phyloP scores from a whole-genome alignment of 306 rosid genomes.

The Corylus avellana region DNA sequence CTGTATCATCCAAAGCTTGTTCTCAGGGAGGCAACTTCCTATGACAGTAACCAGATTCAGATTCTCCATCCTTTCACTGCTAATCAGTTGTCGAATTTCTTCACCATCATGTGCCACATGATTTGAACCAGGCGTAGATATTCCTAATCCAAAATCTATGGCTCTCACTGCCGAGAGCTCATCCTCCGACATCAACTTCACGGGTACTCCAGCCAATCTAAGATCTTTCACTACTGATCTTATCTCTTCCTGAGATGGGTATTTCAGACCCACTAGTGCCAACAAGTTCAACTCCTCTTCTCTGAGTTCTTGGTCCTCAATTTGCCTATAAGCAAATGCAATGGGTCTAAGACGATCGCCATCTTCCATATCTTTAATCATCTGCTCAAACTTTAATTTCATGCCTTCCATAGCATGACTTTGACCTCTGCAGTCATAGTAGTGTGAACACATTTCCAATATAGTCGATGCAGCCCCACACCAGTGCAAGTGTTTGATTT shows the following conservation, averaged over 20 bases:
- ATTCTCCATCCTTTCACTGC: slow-evolving; percentile 7
- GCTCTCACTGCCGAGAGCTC: slow-evolving; percentile 30
- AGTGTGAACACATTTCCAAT: slow-evolving; percentile 56
- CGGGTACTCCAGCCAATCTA: slow-evolving; percentile 19
- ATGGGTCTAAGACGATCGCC: slow-evolving; percentile 50
- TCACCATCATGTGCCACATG: slow-evolving; percentile 29
- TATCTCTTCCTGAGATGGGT: slow-evolving; percentile 21
- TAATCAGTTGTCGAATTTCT: slow-evolving; percentile 22
- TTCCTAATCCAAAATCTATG: slow-evolving; percentile 47
- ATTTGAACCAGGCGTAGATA: not conserved
- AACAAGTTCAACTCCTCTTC: slow-evolving; percentile 49
- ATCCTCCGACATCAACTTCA: slow-evolving; percentile 61
- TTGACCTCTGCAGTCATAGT: slow-evolving; percentile 40
- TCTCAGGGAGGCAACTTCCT: slow-evolving; percentile 44
- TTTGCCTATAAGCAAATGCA: slow-evolving; percentile 56
- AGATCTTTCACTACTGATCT: slow-evolving; percentile 34
- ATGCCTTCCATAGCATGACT: slow-evolving; percentile 33
- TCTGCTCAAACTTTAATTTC: slow-evolving; percentile 21
- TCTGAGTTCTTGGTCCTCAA: slow-evolving; percentile 26
- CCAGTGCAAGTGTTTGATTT: slow-evolving; percentile 43
- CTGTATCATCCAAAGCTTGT: slow-evolving; percentile 46
- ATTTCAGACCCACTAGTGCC: slow-evolving; percentile 51
- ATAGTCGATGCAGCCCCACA: slow-evolving; percentile 55
- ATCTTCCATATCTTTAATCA: slow-evolving; percentile 42
- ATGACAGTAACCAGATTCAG: slow-evolving; percentile 36